Conservation (phyloP, 1,284 basidiomycete genomes). For the Malassezia vespertilionis region DNA sequence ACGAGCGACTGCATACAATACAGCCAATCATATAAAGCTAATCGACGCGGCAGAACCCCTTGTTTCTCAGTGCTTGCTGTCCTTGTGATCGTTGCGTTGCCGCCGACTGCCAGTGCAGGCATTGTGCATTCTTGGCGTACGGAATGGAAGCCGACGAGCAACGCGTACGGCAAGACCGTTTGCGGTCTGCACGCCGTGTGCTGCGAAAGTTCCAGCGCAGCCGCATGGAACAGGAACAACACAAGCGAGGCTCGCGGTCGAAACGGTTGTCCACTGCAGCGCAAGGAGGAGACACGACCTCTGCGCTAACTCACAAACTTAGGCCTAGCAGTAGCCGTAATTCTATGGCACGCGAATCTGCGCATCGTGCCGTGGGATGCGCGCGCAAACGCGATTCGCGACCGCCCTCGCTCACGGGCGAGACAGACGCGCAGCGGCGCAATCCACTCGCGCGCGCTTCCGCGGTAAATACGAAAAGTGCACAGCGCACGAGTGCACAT, state of each 20-base stretch:
- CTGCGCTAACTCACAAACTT: slow-evolving; percentile 8
- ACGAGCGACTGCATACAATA: no score
- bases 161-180: slow-evolving; percentile 13
- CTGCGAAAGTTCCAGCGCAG: slow-evolving; percentile 16
- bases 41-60: no score
- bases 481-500: slow-evolving; percentile 1
- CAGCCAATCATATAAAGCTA: no score
- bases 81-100: not conserved
- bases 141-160: slow-evolving; percentile 7
- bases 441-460: not conserved
- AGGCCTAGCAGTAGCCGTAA: not conserved
- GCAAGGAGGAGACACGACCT: slow-evolving; percentile 4
- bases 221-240: slow-evolving; percentile 14
- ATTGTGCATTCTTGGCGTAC: no score
- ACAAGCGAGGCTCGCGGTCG: slow-evolving; percentile 15
- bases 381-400: slow-evolving; percentile 10
- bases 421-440: not conserved
- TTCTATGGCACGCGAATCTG: slow-evolving; percentile 12
- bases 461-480: not conserved
- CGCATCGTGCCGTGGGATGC: slow-evolving; percentile 10
- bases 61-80: not conserved
- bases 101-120: no score
- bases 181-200: slow-evolving; percentile 13
- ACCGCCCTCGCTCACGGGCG: not conserved
- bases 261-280: slow-evolving; percentile 9